Evolutionary conservation across 345 rosid genomes (phyloP).

Genomic region (Eucalyptus pauciflora): DNA sequence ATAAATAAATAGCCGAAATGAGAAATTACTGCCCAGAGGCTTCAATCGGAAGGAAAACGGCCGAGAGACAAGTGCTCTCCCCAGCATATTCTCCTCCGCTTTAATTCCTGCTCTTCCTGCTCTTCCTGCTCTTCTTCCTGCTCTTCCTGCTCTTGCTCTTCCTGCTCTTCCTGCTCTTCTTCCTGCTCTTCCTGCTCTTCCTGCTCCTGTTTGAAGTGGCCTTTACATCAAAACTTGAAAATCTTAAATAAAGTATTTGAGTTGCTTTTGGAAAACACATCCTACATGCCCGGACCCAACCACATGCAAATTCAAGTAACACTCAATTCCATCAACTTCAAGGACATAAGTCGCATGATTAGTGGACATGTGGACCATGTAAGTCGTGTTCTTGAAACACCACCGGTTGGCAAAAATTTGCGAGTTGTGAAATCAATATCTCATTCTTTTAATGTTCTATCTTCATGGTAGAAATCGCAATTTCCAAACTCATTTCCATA

Average conservation of each 20-base stretch:
- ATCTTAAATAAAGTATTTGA: background rate
- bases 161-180: too few species aligned
- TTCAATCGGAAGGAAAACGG: background rate
- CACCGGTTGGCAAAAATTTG: background rate
- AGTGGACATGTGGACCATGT: too few species aligned
- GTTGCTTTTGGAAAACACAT: background rate
- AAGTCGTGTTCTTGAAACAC: background rate
- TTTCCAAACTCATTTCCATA: background rate
- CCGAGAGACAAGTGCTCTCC: background rate
- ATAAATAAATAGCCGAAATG: background rate
- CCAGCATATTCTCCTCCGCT: background rate
- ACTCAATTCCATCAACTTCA: too few species aligned
- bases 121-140: too few species aligned
- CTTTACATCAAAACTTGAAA: background rate
- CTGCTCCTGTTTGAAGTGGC: background rate
- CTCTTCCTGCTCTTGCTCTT: too few species aligned
- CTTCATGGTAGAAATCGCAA: background rate
- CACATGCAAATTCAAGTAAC: background rate
- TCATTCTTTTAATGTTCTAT: background rate
- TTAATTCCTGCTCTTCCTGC: too few species aligned
- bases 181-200: too few species aligned
- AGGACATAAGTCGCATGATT: background rate
- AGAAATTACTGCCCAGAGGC: background rate
- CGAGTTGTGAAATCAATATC: background rate
- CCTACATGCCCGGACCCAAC: background rate